Conservation (phyloP, 2,329 filamentous ascomycete species). For the Sphaerulina populicola region DNA sequence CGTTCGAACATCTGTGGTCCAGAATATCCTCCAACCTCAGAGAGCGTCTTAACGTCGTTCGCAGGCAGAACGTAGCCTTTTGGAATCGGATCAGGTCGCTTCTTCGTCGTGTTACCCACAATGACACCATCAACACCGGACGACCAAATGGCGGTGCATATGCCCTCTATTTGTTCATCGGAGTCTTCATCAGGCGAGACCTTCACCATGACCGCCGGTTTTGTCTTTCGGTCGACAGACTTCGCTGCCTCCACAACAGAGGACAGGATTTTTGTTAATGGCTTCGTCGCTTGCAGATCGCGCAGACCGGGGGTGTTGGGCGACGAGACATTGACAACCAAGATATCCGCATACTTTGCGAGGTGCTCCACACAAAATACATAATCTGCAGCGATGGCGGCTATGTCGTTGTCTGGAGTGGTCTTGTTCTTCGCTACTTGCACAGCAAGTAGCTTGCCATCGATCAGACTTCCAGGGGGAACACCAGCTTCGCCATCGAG, state of each 20-base stretch:
- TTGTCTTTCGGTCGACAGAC: constrained; percentile 58
- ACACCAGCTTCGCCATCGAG: constrained; percentile 68
- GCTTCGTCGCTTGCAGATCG: constrained; percentile 74
- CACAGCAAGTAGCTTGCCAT: constrained; percentile 73
- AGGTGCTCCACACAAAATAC: constrained; percentile 80
- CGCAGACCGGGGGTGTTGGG: constrained; percentile 91
- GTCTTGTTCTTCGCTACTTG: constrained; percentile 96
- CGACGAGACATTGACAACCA: constrained; percentile 97
- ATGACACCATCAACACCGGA: constrained; percentile 92
- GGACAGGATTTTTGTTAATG: constrained; percentile 68
- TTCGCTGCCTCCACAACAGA: constrained; percentile 75
- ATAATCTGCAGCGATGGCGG: constrained; percentile 70
- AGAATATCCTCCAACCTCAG: constrained; percentile 78
- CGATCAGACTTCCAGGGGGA: constrained; percentile 68
- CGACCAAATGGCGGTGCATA: constrained; percentile 72
- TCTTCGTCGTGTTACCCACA: constrained; percentile 93
- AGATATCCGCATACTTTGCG: constrained; percentile 80
- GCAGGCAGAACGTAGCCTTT: constrained; percentile 55
- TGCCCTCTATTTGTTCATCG: constrained; percentile 73
- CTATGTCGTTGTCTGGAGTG: constrained; percentile 75
- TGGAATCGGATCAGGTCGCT: constrained; percentile 62
- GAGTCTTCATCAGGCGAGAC: constrained; percentile 92
- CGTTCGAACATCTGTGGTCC: constrained; percentile 80
- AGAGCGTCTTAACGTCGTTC: constrained; percentile 58
- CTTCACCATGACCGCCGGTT: constrained; percentile 90